Evolutionary conservation across 495 filamentous ascomycete genomes (phyloP), one percentile per base, ranked within the genome.

Genomic region (Hypoxylon rickii): DNA sequence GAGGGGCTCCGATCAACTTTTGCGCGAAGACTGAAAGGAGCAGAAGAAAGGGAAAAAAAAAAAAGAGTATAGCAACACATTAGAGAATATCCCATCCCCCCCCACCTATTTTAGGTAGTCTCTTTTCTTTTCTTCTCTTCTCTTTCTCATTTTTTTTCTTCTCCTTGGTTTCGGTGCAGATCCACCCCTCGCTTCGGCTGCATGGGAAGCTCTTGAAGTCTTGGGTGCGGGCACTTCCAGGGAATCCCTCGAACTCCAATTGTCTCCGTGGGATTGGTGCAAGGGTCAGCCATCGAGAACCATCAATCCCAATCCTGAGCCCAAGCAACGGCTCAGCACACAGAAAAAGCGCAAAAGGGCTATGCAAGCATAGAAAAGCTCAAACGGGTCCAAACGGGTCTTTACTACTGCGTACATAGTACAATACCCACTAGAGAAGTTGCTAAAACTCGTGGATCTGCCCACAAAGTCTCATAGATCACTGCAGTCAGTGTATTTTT

Each of bases 161-260:
- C n/a, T 41, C 44, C 51, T 55, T 61, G 61, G 61, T 64, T 61
- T 64, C 61, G 51, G 51, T 55, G 62, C 58, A 65, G 62, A 65
- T 65, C 62, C 62, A 65, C 62, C 57, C 62, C 55, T 64, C 62
- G 62, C 62, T 62, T 65, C 62, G 61, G 51, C 55, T 58, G 55
- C 61, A 60, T 46, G 48, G 46, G 55, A 56, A 29, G 55, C 45
- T 55, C 52, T 55, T 54, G 50, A 46, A 50, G 55, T 51, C 61
- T 59, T 60, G 40, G 47, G 44, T 63, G 61, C 55, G 59, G 61
- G 55, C 42, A 63, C 44, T 45, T 55, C 50, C 19, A 59, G 40
- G 55, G 55, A 51, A 58, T 46, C 50, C 51, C 55, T 51, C 40
- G 41, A 59, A 44, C 45, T 51, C 45, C 61, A 54, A 64, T 64